These are phyloP conservation scores for Trypanosoma mega DNA, from an alignment of 208 protist species.

Conservation along the genomic window DNA sequence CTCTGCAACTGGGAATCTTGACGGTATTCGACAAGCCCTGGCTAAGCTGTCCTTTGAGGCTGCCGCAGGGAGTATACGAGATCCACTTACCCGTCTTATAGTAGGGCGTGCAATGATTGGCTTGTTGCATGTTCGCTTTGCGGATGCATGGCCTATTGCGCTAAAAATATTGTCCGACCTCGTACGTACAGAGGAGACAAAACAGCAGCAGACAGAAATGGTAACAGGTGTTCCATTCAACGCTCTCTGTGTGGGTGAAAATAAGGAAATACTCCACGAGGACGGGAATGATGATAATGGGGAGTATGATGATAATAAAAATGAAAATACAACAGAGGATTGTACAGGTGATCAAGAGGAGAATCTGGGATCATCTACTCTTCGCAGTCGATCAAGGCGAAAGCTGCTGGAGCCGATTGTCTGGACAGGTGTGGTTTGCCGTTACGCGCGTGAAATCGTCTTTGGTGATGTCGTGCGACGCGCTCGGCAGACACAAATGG, in stretches of 20 bases:
- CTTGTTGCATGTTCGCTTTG: conserved; percentile 79
- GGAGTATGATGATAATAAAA: conserved; percentile 1
- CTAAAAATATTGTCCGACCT: conserved; percentile 57
- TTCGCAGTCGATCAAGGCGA: not conserved
- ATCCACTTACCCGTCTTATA: conserved; percentile 56
- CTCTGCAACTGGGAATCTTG: conserved; percentile 56
- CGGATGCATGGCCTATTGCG: conserved; percentile 68
- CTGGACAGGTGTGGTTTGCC: conserved; percentile 63
- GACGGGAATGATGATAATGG: not conserved
- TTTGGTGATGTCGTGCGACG: conserved; percentile 64
- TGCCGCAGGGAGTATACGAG: conserved; percentile 44
- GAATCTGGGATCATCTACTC: not conserved
- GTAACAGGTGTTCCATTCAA: not conserved
- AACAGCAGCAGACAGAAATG: not conserved
- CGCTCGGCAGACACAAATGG: too few relatives aligned
- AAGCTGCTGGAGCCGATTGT: conserved; percentile 50
- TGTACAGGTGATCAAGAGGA: too few relatives aligned
- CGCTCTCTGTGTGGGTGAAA: not conserved
- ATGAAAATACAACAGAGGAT: not conserved
- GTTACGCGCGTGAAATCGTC: conserved; percentile 63
- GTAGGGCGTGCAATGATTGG: conserved; percentile 77
- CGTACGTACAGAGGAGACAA: conserved; percentile 55
- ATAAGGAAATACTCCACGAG: not conserved
- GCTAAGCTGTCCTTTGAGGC: conserved; percentile 59
- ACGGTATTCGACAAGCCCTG: conserved; percentile 65